These are phyloP conservation scores for Lolium perenne DNA, from an alignment of 176 grass and related monocot genomes.

Conservation along the genomic window DNA sequence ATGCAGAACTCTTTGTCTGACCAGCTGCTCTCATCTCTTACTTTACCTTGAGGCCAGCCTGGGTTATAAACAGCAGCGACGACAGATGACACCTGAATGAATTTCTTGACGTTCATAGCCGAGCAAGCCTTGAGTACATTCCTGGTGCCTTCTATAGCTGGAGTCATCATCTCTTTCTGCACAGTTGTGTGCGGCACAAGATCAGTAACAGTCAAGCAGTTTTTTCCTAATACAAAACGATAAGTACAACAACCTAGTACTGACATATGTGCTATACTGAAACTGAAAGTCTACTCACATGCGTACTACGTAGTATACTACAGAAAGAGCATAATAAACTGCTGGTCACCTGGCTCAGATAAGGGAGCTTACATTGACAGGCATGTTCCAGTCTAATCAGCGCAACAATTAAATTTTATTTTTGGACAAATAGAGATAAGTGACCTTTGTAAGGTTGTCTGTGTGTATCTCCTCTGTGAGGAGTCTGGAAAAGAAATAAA, in stretches of 20 bases:
- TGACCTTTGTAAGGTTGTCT: too few relatives aligned
- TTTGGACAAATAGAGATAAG: too few relatives aligned
- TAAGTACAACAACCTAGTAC: neutral
- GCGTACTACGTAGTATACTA: neutral
- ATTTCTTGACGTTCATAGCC: neutral
- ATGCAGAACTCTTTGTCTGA: slow-evolving; percentile 36
- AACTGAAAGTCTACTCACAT: too few relatives aligned
- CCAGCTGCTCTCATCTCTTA: slow-evolving; percentile 48
- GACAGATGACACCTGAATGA: slow-evolving; percentile 40
- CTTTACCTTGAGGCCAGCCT: slow-evolving; percentile 31
- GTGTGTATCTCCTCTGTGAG: too few relatives aligned
- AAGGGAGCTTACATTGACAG: neutral
- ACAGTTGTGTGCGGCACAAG: neutral
- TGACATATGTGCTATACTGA: neutral
- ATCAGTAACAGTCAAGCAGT: neutral
- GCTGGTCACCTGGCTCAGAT: neutral
- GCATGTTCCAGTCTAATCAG: neutral
- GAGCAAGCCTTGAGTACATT: slow-evolving; percentile 48
- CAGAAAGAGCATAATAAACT: neutral
- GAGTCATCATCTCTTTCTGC: slow-evolving; percentile 42
- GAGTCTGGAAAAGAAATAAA: too few relatives aligned
- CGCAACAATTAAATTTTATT: neutral
- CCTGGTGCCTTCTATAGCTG: slow-evolving; percentile 31
- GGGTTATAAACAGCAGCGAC: slow-evolving; percentile 28
- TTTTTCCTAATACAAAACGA: neutral